phyloP scores from a whole-genome alignment of 257 asterid genomes.

The Lavandula angustifolia region DNA sequence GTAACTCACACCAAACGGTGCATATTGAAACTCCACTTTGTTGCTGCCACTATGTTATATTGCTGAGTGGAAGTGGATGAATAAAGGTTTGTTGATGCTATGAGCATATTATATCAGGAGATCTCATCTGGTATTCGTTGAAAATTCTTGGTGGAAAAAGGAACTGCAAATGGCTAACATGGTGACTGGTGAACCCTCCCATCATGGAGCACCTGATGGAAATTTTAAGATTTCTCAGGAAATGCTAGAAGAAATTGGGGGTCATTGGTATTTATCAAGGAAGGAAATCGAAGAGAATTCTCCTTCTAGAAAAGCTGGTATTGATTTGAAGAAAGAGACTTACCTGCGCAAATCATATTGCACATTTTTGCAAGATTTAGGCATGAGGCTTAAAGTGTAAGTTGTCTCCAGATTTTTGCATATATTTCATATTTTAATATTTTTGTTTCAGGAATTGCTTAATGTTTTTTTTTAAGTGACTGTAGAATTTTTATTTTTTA shows the following conservation, averaged over 20 bases:
- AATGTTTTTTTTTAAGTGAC: conserved; percentile 1
- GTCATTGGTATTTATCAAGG: conserved; percentile 75
- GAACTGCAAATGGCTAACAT: conserved; percentile 56
- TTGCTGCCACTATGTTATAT: neutral
- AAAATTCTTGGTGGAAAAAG: conserved; percentile 32
- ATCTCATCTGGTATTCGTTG: conserved; percentile 27
- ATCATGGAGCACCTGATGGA: conserved; percentile 64
- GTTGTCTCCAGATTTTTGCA: conserved; percentile 20
- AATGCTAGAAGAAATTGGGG: conserved; percentile 61
- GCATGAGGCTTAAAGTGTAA: conserved; percentile 95
- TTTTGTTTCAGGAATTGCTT: neutral
- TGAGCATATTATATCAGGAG: conserved; percentile 35
- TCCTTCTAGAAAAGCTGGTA: conserved; percentile 78
- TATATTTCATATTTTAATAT: neutral
- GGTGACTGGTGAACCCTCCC: conserved; percentile 67
- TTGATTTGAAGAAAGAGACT: conserved; percentile 85
- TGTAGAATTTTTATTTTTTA: neutral
- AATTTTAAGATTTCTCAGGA: conserved; percentile 55
- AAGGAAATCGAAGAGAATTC: conserved; percentile 90
- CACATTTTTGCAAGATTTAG: conserved; percentile 80
- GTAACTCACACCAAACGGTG: neutral
- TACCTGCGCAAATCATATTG: conserved; percentile 82
- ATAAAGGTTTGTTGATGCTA: conserved; percentile 33
- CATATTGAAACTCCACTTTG: neutral
- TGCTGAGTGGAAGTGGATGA: conserved; percentile 28